phyloP scores from a whole-genome alignment of 1,139 yeast species.

The Candida neerlandica region DNA sequence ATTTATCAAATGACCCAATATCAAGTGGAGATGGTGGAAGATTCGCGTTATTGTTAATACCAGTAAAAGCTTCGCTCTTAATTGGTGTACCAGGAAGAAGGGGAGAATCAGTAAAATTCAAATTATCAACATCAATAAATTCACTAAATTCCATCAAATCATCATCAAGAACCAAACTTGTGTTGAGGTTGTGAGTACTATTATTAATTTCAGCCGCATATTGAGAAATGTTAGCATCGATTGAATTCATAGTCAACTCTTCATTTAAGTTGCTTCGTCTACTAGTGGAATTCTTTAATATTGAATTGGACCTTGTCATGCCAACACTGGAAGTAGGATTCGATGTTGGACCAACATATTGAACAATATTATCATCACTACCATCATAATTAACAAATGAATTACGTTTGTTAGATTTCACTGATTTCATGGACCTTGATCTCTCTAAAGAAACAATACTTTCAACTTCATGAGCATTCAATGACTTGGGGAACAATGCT shows the following conservation, averaged over 20 bases:
- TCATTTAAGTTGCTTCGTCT: constrained; percentile 18
- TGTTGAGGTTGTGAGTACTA: constrained; percentile 6
- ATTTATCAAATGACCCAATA: not conserved
- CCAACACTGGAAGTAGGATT: constrained; percentile 18
- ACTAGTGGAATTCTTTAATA: constrained; percentile 42
- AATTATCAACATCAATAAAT: constrained; percentile 60
- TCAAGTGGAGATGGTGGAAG: constrained; percentile 5
- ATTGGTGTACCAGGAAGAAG: constrained; percentile 5
- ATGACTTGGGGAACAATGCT: constrained; percentile 68
- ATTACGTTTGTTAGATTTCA: constrained; percentile 41
- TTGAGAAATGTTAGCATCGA: constrained; percentile 16
- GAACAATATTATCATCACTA: constrained; percentile 45
- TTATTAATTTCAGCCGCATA: not conserved
- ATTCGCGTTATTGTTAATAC: not conserved
- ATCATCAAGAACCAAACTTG: constrained; percentile 19
- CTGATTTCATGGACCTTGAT: constrained; percentile 60
- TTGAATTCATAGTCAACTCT: constrained; percentile 17
- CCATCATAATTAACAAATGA: constrained; percentile 53
- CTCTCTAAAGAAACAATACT: constrained; percentile 74
- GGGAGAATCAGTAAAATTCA: constrained; percentile 33
- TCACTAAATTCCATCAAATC: constrained; percentile 64
- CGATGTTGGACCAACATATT: constrained; percentile 27
- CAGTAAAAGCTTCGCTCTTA: not conserved
- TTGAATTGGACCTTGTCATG: constrained; percentile 46
- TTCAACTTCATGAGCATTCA: constrained; percentile 69